Base-by-base conservation (phyloP, 495 filamentous ascomycete genomes). In the Aeminium ludgeri region DNA sequence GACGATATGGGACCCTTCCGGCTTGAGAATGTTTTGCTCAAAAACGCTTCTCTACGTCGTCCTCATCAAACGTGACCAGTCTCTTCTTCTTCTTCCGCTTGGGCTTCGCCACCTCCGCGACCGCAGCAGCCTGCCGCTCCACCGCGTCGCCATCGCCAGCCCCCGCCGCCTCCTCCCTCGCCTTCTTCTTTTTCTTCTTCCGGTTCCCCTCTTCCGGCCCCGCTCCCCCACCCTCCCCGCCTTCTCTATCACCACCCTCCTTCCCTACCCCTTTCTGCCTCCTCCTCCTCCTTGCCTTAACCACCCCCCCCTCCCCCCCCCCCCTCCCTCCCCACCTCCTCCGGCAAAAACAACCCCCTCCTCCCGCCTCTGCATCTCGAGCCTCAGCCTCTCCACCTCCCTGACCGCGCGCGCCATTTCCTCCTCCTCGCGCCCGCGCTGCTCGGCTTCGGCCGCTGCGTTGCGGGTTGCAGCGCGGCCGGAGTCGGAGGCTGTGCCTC, bases 331-430 rank as follows among this genome's bases (percentile, higher is more conserved):
- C 3, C 63, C 62, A n/a, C 75, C 69, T 2, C 74, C 72, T 42
- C 81, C 70, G 20, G 73, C 68, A 11, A 72, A 68, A 54, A 82
- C 67, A 27, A 91, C 78, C 38, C 83, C 62, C 61, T 96, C 86
- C 27, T 82, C 80, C 12, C 79, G 80, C 49, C 84, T 64, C 60
- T 95, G 86, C 85, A 97, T 95, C 58, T 87, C 81, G 37, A 91
- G 57, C 29, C 89, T 66, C 38, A 91, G 57, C 36, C 73, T 66
- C 63, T 95, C 87, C 11, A 97, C 79, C 55, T 93, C 76, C 55
- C 75, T 73, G 65, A 92, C 73, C 3, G 86, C 89, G 53, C 69
- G 74, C 20, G 66, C 69, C 81, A 93, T 87, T 58, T 93, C 86
- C 1, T 66, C 70, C 42, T 93, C 84, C 50, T 86, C 76, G 10